These are phyloP conservation scores for Teratosphaeria destructans DNA, from an alignment of 2,329 filamentous ascomycete genomes.

Conservation along the genomic window DNA sequence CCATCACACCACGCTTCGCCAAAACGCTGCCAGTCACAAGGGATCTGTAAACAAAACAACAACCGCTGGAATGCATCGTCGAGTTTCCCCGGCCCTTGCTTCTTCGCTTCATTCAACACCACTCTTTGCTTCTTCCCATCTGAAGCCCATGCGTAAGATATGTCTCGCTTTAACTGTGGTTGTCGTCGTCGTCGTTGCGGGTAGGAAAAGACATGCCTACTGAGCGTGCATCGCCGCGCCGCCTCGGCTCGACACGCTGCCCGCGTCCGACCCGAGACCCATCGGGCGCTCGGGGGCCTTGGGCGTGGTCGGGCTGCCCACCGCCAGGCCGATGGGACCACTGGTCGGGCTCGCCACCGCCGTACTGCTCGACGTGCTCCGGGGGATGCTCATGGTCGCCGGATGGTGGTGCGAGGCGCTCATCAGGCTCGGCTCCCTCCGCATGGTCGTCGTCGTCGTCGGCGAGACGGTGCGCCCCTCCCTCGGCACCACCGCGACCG, in stretches of 20 bases:
- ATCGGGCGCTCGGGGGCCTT: slow-evolving; percentile 4
- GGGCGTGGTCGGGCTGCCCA: neutral
- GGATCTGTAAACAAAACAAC: neutral
- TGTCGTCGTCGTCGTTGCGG: neutral
- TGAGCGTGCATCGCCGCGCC: neutral
- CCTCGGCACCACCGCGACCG: slow-evolving; percentile 22
- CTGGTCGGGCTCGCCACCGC: neutral
- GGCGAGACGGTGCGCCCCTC: slow-evolving; percentile 14
- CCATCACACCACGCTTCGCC: neutral
- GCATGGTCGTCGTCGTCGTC: neutral
- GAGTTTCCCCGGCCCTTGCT: neutral
- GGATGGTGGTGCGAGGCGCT: neutral
- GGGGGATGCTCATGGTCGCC: slow-evolving; percentile 1
- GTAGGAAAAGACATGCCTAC: neutral
- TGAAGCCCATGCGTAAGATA: neutral
- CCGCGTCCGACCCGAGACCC: neutral
- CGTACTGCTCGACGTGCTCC: slow-evolving; percentile 2
- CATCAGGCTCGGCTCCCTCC: neutral
- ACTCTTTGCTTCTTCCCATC: neutral
- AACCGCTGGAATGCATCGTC: neutral
- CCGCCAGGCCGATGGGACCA: slow-evolving; percentile 1
- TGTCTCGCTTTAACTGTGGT: neutral
- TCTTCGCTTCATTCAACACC: neutral
- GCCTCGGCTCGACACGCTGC: neutral
- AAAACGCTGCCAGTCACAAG: neutral